phyloP scores from a whole-genome alignment of 345 rosid genomes.

The Raphanus raphanistrum region DNA sequence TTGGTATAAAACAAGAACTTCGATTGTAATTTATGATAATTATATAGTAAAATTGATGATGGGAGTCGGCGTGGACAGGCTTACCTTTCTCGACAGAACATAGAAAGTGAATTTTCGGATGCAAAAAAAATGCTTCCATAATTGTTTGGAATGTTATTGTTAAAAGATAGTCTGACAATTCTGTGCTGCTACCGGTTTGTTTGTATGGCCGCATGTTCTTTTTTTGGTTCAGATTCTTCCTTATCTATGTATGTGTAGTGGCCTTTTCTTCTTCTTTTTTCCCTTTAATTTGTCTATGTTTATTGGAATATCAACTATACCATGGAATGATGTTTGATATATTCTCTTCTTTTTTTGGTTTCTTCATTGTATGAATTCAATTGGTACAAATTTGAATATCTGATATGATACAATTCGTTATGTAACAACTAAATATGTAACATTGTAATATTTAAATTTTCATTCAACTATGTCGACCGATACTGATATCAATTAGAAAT shows the following conservation, averaged over 20 bases:
- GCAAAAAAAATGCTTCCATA: background rate
- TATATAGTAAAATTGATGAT: background rate
- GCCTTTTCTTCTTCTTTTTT: background rate
- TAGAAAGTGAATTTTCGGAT: conserved; percentile 1
- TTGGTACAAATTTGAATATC: background rate
- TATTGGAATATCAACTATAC: background rate
- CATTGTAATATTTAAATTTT: background rate
- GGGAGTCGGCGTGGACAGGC: background rate
- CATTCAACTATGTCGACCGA: background rate
- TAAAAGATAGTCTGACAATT: background rate
- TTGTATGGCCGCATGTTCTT: background rate
- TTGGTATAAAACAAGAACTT: background rate
- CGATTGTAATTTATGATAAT: background rate
- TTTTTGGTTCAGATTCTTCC: background rate
- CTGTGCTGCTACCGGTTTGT: background rate
- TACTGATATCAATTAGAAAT: background rate
- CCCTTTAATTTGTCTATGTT: background rate
- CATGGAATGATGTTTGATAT: background rate
- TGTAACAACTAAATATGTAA: background rate
- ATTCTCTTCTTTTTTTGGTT: background rate
- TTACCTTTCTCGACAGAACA: background rate
- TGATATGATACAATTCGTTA: background rate
- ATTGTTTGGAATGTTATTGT: background rate
- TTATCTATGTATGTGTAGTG: background rate
- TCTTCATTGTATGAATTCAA: background rate